phyloP scores from a whole-genome alignment of 2,329 filamentous ascomycete genomes.

The Onygena corvina region DNA sequence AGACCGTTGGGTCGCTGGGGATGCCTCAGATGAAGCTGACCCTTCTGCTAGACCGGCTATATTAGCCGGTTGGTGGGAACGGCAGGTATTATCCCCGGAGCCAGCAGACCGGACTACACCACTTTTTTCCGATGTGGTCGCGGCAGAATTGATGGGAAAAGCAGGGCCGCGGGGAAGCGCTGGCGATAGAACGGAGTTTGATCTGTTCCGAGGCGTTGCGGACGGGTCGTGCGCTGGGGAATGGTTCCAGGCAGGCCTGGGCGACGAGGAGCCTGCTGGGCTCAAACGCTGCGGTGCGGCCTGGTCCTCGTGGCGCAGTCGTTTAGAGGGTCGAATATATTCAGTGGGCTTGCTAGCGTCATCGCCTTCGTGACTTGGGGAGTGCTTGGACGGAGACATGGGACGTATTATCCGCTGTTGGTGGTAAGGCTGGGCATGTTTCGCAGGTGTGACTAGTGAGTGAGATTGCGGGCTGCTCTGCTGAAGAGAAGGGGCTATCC shows the following conservation, averaged over 20 bases:
- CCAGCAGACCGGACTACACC: not conserved
- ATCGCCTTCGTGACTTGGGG: constrained; percentile 11
- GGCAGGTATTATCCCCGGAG: not conserved
- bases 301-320: constrained; percentile 10
- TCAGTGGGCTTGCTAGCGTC: constrained; percentile 13
- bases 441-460: not conserved
- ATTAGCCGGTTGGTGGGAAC: not conserved
- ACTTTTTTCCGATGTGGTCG: constrained; percentile 7
- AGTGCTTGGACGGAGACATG: not conserved
- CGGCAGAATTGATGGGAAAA: constrained; percentile 6
- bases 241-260: not conserved
- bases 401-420: not conserved
- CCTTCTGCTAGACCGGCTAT: not conserved
- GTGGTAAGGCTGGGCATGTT: constrained; percentile 1
- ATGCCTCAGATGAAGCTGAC: not conserved
- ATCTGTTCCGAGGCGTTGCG: not conserved
- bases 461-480: constrained; percentile 10
- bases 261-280: constrained; percentile 5
- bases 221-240: not conserved
- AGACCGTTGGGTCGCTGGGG: not conserved
- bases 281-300: not conserved
- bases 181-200: constrained; percentile 1
- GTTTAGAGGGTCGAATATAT: constrained; percentile 12
- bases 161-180: not conserved
- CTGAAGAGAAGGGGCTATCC: constrained; percentile 8